Evolutionary conservation across 2,329 filamentous ascomycete species (phyloP).

Genomic region (Diaporthe aspalathi): DNA sequence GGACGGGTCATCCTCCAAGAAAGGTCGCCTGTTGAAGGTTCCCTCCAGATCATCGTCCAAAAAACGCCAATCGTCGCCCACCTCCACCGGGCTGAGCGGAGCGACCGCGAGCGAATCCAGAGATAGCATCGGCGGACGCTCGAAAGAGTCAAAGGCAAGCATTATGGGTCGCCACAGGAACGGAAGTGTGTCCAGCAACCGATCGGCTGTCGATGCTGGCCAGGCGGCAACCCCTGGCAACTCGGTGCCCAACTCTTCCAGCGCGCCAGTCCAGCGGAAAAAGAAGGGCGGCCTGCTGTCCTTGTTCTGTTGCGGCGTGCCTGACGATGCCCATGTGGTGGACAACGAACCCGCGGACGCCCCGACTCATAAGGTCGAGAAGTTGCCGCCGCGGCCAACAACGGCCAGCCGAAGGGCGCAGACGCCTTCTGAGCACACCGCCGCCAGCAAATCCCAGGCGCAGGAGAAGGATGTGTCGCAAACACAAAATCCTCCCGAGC

Average conservation of each 20-base stretch:
- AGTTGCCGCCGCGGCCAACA: slow-evolving; percentile 64
- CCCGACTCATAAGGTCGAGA: slow-evolving; percentile 66
- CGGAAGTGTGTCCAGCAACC: slow-evolving; percentile 75
- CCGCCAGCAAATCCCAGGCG: slow-evolving; percentile 54
- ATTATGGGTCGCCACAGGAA: slow-evolving; percentile 72
- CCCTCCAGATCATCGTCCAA: slow-evolving; percentile 73
- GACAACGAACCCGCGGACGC: slow-evolving; percentile 66
- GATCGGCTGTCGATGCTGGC: slow-evolving; percentile 65
- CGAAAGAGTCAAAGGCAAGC: slow-evolving; percentile 74
- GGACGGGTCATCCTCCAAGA: slow-evolving; percentile 58
- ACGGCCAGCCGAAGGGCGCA: slow-evolving; percentile 66
- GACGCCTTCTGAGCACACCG: slow-evolving; percentile 63
- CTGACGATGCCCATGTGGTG: slow-evolving; percentile 67
- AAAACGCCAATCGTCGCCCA: slow-evolving; percentile 69
- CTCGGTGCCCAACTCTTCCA: slow-evolving; percentile 65
- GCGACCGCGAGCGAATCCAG: slow-evolving; percentile 68
- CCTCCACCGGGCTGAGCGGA: slow-evolving; percentile 70
- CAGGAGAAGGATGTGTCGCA: slow-evolving; percentile 62
- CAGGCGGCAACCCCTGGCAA: slow-evolving; percentile 61
- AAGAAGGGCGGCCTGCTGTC: slow-evolving; percentile 68
- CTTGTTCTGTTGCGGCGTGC: slow-evolving; percentile 75
- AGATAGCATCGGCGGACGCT: slow-evolving; percentile 72
- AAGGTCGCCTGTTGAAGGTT: slow-evolving; percentile 66
- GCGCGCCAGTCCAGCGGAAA: slow-evolving; percentile 59
- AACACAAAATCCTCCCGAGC: slow-evolving; percentile 50